phyloP scores from a whole-genome alignment of 2,329 filamentous ascomycete genomes.

The Sporothrix phasma region DNA sequence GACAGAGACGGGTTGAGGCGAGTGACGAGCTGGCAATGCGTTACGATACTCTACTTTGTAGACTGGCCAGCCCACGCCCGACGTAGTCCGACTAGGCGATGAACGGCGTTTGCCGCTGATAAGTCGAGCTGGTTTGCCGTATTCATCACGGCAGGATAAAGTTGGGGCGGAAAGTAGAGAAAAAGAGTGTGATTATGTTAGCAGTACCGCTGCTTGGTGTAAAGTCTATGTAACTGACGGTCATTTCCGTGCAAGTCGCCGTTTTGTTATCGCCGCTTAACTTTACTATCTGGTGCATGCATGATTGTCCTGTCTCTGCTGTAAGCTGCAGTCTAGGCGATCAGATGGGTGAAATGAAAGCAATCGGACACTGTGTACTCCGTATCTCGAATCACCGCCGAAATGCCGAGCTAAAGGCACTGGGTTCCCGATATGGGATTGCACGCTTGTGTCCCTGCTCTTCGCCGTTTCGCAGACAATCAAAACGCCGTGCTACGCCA shows the following conservation, averaged over 20 bases:
- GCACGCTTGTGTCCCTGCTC: neutral
- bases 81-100: neutral
- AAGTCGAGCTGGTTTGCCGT: no score
- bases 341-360: neutral
- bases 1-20: neutral
- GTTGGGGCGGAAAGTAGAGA: neutral
- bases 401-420: neutral
- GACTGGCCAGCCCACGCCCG: neutral
- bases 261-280: neutral
- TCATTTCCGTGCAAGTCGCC: constrained; percentile 2
- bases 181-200: neutral
- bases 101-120: constrained; percentile 10
- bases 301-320: no score
- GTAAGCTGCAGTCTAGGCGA: neutral
- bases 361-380: neutral
- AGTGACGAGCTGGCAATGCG: neutral
- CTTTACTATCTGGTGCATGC: no score
- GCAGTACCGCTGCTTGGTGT: no score
- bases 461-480: neutral
- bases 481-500: neutral
- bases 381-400: neutral
- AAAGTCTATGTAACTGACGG: no score
- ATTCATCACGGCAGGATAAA: neutral
- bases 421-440: neutral
- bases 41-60: neutral